Base-by-base conservation (phyloP, 2,329 filamentous ascomycete species). In the Acephala macrosclerotiorum region DNA sequence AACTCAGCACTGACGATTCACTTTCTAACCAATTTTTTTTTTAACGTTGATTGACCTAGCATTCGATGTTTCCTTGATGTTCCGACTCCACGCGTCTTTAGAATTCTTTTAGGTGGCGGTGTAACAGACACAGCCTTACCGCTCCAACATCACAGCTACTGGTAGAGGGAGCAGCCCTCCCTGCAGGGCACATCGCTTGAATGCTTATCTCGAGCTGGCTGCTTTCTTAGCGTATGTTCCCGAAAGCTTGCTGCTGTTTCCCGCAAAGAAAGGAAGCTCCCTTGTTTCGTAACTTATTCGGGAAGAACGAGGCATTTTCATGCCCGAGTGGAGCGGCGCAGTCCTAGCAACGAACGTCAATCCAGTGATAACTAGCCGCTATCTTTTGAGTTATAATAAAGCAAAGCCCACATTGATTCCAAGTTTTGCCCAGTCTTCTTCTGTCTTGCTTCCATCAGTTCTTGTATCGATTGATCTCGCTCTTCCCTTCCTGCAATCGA, bases 41-140 rank as follows among this genome's bases (percentile, higher is more conserved):
- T 36, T 45, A 45, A 38, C 63, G 59, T 65, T 60, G 60, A 61
- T 61, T 45, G 36, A 29, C 57, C 66, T 29, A 36, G 66, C 20
- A 51, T 51, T 35, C n/a, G 45, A 18, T 26, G 57, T 58, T 63
- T 67, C 60, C 59, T 60, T 8, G 26, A 35, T 12, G 26, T 67
- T 58, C 58, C 49, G 58, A 58, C 42, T 57, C 53, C 49, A 36
- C 49, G 33, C 51, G 36, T 47, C 40, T 38, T 26, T 40, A 8
- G 20, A 18, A 22, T 58, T 29, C 26, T 58, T 59, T 33, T 64
- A 35, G 16, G 58, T 64, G 58, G 63, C 58, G 63, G 59, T 61
- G 58, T 57, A 64, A 38, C 42, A 36, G 42, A 56, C 60, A 47
- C 56, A 63, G 56, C 59, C 60, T 59, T 42, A 35, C 45, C 9